A percentile compares a stretch with the other conserved stretches of the same genome.
Conservation (phyloP, 148 eudicot genomes). For the Chenopodium quinoa region DNA sequence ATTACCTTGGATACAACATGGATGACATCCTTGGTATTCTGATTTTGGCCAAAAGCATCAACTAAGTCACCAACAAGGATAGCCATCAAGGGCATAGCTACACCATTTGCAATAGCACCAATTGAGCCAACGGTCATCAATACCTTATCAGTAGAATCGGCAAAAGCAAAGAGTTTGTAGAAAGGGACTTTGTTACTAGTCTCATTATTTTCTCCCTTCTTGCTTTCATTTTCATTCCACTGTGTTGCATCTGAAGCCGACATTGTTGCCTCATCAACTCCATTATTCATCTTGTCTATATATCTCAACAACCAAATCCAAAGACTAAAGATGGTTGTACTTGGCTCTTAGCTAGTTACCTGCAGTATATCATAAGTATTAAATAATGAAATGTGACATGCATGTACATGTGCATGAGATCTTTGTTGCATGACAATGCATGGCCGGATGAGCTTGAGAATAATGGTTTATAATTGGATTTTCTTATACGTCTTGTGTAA, state of each 20-base stretch:
- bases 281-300: not conserved
- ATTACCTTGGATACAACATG: constrained; percentile 48
- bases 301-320: constrained; percentile 2
- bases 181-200: constrained; percentile 42
- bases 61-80: constrained; percentile 53
- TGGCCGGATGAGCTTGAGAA: too few species aligned
- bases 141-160: constrained; percentile 51
- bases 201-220: constrained; percentile 22
- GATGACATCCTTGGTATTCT: constrained; percentile 29
- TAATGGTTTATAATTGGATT: too few species aligned
- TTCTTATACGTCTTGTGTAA: too few species aligned
- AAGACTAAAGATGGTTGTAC: not conserved
- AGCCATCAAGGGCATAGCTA: constrained; percentile 56
- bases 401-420: too few species aligned
- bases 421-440: too few species aligned
- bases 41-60: constrained; percentile 65
- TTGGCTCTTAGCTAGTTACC: not conserved
- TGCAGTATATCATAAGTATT: not conserved
- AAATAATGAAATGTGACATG: not conserved
- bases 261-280: constrained; percentile 15
- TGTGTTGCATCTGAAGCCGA: constrained; percentile 4
- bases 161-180: constrained; percentile 58
- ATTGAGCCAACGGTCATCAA: constrained; percentile 61
- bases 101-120: constrained; percentile 59
- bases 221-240: not conserved